A percentile compares a stretch with the other conserved stretches of the same genome.
Evolutionary conservation across 208 protist species (phyloP).

Genomic region (Vickermania spadyakhi): DNA sequence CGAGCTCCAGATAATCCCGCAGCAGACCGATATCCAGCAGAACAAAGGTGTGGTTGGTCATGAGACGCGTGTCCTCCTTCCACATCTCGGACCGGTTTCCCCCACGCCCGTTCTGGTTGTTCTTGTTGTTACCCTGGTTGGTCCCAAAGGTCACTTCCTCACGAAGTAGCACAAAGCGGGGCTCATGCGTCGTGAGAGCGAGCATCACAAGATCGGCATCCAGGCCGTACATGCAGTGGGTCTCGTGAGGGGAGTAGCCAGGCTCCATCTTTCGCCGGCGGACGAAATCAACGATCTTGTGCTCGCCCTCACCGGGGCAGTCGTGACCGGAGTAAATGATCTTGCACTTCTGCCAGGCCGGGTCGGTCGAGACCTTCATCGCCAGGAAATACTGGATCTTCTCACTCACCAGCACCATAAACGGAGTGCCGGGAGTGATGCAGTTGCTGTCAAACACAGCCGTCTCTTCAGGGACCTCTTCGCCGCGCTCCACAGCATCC

Average conservation of each 20-base stretch:
- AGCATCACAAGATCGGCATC: slow-evolving; percentile 99
- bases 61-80: slow-evolving; percentile 67
- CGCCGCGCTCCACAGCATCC: slow-evolving; percentile 47
- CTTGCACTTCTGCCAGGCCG: slow-evolving; percentile 87
- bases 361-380: slow-evolving; percentile 88
- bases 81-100: slow-evolving; percentile 55
- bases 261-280: slow-evolving; percentile 87
- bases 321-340: slow-evolving; percentile 94
- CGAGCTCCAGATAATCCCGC: slow-evolving; percentile 93
- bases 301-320: slow-evolving; percentile 98
- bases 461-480: slow-evolving; percentile 72
- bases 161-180: slow-evolving; percentile 95
- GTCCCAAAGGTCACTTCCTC: slow-evolving; percentile 90
- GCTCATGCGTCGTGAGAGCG: slow-evolving; percentile 93
- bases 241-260: slow-evolving; percentile 92
- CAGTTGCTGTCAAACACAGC: slow-evolving; percentile 96
- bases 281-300: slow-evolving; percentile 99
- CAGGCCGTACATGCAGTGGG: slow-evolving; percentile 98
- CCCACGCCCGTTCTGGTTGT: slow-evolving; percentile 57
- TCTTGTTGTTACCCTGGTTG: slow-evolving; percentile 61
- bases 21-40: slow-evolving; percentile 90
- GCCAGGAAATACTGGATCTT: slow-evolving; percentile 94
- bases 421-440: slow-evolving; percentile 98
- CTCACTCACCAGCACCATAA: slow-evolving; percentile 93
- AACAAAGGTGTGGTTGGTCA: slow-evolving; percentile 76